Evolutionary conservation across 805 yeast genomes (phyloP).

Genomic region (Vanderwaltozyma polyspora): DNA sequence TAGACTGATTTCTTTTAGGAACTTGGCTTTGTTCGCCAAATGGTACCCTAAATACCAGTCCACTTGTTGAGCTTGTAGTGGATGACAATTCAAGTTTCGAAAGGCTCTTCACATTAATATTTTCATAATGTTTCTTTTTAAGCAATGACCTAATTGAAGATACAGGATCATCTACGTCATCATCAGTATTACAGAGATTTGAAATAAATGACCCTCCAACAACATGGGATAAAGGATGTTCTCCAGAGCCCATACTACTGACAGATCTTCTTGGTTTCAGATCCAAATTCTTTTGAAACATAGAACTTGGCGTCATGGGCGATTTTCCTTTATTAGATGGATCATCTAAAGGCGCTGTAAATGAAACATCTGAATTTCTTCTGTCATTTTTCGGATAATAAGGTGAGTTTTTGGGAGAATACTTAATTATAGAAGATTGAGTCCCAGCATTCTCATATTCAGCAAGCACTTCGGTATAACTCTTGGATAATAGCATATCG

Average conservation of each 20-base stretch:
- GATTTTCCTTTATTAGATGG: constrained; percentile 4
- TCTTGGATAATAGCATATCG: constrained; percentile 47
- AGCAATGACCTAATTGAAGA: neutral
- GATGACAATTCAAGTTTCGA: neutral
- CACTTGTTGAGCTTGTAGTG: constrained; percentile 24
- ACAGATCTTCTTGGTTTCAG: neutral
- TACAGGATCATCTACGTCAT: neutral
- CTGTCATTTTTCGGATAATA: constrained; percentile 1
- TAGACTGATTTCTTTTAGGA: neutral
- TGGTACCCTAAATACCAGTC: constrained; percentile 49
- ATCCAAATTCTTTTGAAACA: neutral
- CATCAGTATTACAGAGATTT: neutral
- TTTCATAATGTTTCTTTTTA: neutral
- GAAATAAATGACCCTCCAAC: neutral
- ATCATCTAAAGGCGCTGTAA: constrained; percentile 7
- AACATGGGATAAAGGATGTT: neutral
- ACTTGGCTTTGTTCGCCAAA: constrained; percentile 54
- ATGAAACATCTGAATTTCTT: constrained; percentile 7
- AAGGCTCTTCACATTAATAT: neutral
- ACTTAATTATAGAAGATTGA: constrained; percentile 8
- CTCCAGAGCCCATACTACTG: neutral
- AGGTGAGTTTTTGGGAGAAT: constrained; percentile 9
- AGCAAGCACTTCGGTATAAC: constrained; percentile 46
- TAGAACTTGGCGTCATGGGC: neutral
- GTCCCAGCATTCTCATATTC: constrained; percentile 18